Percentiles rank a stretch among this genome's conserved stretches.
Evolutionary conservation across 805 yeast species (phyloP).

Genomic region (Ogataea methanolica): DNA sequence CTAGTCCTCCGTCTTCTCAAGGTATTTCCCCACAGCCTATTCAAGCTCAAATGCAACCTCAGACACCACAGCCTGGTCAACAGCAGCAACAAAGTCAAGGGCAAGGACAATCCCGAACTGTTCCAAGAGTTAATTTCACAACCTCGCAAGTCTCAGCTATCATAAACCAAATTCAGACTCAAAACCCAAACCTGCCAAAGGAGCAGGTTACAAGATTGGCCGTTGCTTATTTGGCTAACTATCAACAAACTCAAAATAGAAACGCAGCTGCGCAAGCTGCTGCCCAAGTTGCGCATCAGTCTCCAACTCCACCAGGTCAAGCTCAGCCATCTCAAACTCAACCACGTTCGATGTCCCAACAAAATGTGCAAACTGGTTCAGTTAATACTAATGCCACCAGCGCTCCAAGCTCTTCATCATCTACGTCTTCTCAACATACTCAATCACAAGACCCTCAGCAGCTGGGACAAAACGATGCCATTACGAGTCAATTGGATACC

Average conservation of each 20-base stretch:
- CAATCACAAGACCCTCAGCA: not conserved
- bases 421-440: not conserved
- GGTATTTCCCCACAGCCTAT: constrained; percentile 4
- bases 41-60: constrained; percentile 1
- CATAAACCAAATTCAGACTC: constrained; percentile 58
- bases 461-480: constrained; percentile 11
- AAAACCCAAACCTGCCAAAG: constrained; percentile 57
- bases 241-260: constrained; percentile 47
- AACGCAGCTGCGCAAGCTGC: constrained; percentile 22
- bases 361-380: no score
- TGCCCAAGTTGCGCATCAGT: constrained; percentile 17
- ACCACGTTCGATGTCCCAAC: not conserved
- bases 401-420: constrained; percentile 6
- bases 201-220: constrained; percentile 65
- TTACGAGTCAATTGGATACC: constrained; percentile 14
- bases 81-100: constrained; percentile 16
- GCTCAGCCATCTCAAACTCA: not conserved
- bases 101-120: constrained; percentile 5
- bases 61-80: not conserved
- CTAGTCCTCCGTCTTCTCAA: constrained; percentile 10
- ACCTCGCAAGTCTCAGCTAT: constrained; percentile 64
- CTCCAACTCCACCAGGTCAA: not conserved
- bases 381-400: constrained; percentile 8
- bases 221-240: constrained; percentile 55
- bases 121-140: constrained; percentile 35